phyloP scores from a whole-genome alignment of 1,139 yeast genomes.

The Candida sojae region DNA sequence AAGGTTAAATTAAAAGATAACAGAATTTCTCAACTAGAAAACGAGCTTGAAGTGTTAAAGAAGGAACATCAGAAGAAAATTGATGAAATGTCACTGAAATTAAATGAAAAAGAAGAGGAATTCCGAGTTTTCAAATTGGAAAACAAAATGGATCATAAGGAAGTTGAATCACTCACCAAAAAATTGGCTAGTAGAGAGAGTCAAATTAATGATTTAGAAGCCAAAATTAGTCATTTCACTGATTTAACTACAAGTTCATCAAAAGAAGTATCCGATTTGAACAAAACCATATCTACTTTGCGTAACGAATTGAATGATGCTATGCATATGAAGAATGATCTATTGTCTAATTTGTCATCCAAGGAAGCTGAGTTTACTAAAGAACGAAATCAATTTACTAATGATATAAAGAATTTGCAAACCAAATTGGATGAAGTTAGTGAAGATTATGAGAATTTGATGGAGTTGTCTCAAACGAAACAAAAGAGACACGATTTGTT shows the following conservation, averaged over 20 bases:
- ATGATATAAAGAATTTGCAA: slow-evolving; percentile 48
- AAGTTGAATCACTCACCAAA: slow-evolving; percentile 20
- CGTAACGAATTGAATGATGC: slow-evolving; percentile 31
- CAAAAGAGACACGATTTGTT: slow-evolving; percentile 31
- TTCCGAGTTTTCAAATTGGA: slow-evolving; percentile 12
- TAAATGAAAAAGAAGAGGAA: slow-evolving; percentile 10
- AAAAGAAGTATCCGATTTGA: slow-evolving; percentile 21
- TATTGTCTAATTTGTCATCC: slow-evolving; percentile 64
- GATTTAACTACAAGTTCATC: slow-evolving; percentile 17
- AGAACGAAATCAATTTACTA: slow-evolving; percentile 52
- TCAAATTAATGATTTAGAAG: slow-evolving; percentile 30
- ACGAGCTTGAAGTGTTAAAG: slow-evolving; percentile 11
- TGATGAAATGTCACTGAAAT: slow-evolving; percentile 7
- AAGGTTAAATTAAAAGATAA: slow-evolving; percentile 13
- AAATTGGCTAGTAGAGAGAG: slow-evolving; percentile 30
- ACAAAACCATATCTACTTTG: slow-evolving; percentile 23
- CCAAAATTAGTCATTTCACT: slow-evolving; percentile 22
- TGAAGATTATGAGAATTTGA: slow-evolving; percentile 57
- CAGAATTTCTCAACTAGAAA: slow-evolving; percentile 7
- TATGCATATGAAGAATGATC: slow-evolving; percentile 54
- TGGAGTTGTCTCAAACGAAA: slow-evolving; percentile 36
- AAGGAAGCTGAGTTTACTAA: slow-evolving; percentile 60
- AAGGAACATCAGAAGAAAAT: slow-evolving; percentile 7
- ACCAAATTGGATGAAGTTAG: slow-evolving; percentile 31
- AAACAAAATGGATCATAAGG: slow-evolving; percentile 30